Percentiles rank a stretch among this genome's conserved stretches.
Evolutionary conservation across 257 asterid species (phyloP).

Genomic region (Primulina eburnea): DNA sequence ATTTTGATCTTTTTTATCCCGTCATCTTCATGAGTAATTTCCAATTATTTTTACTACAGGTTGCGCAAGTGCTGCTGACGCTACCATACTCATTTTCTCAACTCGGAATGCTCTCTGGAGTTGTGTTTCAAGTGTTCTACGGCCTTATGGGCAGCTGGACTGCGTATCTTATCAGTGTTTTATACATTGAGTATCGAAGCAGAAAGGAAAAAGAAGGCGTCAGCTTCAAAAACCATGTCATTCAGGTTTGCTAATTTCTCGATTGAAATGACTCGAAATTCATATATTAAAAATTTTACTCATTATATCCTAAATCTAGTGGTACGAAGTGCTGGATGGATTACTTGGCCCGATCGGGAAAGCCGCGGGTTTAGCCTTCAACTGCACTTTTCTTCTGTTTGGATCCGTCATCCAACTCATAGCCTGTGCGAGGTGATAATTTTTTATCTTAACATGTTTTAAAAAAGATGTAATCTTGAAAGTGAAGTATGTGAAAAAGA

Average conservation of each 20-base stretch:
- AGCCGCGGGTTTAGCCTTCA: conserved; percentile 75
- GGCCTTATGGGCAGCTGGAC: conserved; percentile 90
- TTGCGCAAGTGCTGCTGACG: conserved; percentile 84
- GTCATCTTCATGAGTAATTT: no score
- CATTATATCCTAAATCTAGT: conserved; percentile 34
- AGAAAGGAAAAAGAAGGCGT: conserved; percentile 78
- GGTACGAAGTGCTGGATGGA: conserved; percentile 91
- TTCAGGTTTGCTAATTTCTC: conserved; percentile 44
- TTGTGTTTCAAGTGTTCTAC: conserved; percentile 62
- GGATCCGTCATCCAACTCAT: conserved; percentile 88
- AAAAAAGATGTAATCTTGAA: background rate
- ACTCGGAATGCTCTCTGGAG: conserved; percentile 74
- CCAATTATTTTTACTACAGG: conserved; percentile 34
- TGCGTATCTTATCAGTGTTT: conserved; percentile 73
- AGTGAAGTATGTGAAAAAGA: background rate
- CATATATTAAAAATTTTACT: background rate
- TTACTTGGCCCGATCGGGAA: conserved; percentile 83
- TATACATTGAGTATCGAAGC: conserved; percentile 72
- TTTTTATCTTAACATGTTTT: background rate
- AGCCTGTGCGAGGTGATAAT: conserved; percentile 73
- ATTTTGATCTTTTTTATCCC: background rate
- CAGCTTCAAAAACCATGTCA: conserved; percentile 84
- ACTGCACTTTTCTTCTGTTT: conserved; percentile 75
- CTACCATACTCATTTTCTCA: conserved; percentile 90
- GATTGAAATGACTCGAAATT: background rate